Percentiles rank a stretch among this genome's conserved stretches.
phyloP scores from a whole-genome alignment of 2,329 filamentous ascomycete species.

The Talaromyces pinophilus region DNA sequence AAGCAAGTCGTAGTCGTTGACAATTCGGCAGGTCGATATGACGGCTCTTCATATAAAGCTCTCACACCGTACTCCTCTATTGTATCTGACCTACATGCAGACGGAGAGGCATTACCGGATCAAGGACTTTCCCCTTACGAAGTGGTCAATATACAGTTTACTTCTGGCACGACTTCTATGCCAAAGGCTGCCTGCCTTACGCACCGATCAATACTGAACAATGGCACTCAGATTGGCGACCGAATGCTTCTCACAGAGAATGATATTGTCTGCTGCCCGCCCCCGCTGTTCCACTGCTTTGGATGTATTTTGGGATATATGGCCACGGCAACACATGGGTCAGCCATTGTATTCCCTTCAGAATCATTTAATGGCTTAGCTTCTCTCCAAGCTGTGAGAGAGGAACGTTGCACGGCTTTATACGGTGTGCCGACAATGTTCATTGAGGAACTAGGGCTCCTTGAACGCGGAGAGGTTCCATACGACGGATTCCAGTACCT shows the following conservation, averaged over 20 bases:
- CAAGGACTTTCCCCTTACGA: conserved; percentile 61
- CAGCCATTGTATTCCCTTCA: conserved; percentile 78
- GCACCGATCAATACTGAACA: conserved; percentile 87
- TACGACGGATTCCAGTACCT: conserved; percentile 64
- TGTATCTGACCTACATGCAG: conserved; percentile 45
- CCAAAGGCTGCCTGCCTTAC: conserved; percentile 91
- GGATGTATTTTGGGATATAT: conserved; percentile 92
- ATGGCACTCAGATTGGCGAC: conserved; percentile 78
- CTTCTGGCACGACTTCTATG: conserved; percentile 85
- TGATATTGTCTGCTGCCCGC: conserved; percentile 69
- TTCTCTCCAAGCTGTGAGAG: conserved; percentile 64
- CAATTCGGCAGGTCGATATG: conserved; percentile 64
- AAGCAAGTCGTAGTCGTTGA: conserved; percentile 73
- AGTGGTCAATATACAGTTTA: conserved; percentile 94
- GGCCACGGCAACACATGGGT: conserved; percentile 82
- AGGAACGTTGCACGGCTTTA: conserved; percentile 66
- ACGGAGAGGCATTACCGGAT: conserved; percentile 47
- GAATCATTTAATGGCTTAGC: conserved; percentile 83
- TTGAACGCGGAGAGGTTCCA: conserved; percentile 55
- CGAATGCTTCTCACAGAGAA: conserved; percentile 75
- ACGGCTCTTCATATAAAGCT: conserved; percentile 45
- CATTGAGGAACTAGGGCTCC: conserved; percentile 77
- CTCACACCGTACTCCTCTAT: conserved; percentile 53
- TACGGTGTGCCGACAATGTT: conserved; percentile 97
- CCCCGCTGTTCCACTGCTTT: conserved; percentile 70